Evolutionary conservation across 1,284 basidiomycete species (phyloP).

Genomic region (Takashimella tepidaria): DNA sequence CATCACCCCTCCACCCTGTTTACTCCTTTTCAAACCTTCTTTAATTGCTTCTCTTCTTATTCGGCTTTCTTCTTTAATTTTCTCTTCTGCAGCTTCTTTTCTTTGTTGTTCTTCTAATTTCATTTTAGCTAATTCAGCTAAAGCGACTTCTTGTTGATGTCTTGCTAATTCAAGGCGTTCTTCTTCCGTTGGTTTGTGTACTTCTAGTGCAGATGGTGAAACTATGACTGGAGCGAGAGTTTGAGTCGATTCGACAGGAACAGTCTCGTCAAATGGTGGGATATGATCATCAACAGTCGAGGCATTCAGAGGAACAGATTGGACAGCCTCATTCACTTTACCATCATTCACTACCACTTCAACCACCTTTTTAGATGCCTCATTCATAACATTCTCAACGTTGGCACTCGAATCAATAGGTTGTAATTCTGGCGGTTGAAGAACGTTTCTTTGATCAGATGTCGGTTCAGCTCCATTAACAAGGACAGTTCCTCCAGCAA

Average conservation of each 20-base stretch:
- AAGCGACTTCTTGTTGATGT: not conserved
- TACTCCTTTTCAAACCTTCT: constrained; percentile 17
- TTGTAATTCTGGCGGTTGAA: not conserved
- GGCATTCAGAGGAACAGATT: no score
- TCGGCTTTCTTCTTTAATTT: constrained; percentile 15
- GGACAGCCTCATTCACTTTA: no score
- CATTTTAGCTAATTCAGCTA: not conserved
- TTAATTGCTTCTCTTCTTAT: constrained; percentile 9
- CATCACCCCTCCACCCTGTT: constrained; percentile 34
- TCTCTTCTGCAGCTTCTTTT: constrained; percentile 6
- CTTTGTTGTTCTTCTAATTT: constrained; percentile 1
- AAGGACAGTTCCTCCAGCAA: no score
- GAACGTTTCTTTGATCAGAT: not conserved
- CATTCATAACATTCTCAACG: no score
- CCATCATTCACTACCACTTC: no score
- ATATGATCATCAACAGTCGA: no score
- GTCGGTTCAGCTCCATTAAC: constrained; percentile 14
- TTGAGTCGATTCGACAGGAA: no score
- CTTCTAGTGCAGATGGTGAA: not conserved
- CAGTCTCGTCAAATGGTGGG: no score
- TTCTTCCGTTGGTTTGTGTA: not conserved
- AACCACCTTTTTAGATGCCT: no score
- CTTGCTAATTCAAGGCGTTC: constrained; percentile 3
- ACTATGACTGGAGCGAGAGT: no score
- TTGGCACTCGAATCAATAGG: no score